Evolutionary conservation across 129 eudicot genomes (phyloP).

Genomic region (Escallonia herrerae): DNA sequence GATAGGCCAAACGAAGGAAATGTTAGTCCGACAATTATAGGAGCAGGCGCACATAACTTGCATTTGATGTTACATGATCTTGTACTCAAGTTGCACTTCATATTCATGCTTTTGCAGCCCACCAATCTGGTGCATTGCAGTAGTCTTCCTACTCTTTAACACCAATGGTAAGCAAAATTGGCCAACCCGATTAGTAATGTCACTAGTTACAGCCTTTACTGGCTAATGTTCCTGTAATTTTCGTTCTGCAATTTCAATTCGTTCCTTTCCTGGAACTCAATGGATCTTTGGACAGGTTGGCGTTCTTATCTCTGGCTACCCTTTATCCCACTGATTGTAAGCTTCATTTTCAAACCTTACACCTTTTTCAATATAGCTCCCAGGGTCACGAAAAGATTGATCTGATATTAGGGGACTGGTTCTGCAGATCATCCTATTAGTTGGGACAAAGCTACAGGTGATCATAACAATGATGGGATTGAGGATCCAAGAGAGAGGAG

Average conservation of each 20-base stretch:
- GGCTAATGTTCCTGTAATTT: no score
- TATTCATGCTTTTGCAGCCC: slow-evolving; percentile 38
- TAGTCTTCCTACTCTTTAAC: slow-evolving; percentile 58
- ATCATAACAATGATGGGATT: slow-evolving; percentile 52
- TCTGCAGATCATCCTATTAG: slow-evolving; percentile 43
- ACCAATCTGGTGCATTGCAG: slow-evolving; percentile 67
- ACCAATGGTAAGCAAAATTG: slow-evolving; percentile 38
- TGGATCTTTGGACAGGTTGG: slow-evolving; percentile 39
- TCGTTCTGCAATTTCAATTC: no score
- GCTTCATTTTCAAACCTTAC: slow-evolving; percentile 10
- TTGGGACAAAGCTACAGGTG: slow-evolving; percentile 64
- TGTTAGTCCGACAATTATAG: no score
- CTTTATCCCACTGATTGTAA: slow-evolving; percentile 53
- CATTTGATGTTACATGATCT: not conserved
- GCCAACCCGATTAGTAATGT: no score
- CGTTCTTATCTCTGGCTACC: slow-evolving; percentile 47
- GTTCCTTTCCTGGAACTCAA: not conserved
- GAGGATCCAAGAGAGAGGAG: slow-evolving; percentile 42
- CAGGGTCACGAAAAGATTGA: not conserved
- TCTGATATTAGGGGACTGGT: not conserved
- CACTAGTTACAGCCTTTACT: no score
- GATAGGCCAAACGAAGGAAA: no score
- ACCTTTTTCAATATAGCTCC: not conserved
- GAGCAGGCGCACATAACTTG: no score
- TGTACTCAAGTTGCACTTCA: slow-evolving; percentile 1